A percentile compares a stretch with the other conserved stretches of the same genome.
Conservation (phyloP, 225 moss, liverwort and hornwort genomes). For the Pleurozium schreberi region DNA sequence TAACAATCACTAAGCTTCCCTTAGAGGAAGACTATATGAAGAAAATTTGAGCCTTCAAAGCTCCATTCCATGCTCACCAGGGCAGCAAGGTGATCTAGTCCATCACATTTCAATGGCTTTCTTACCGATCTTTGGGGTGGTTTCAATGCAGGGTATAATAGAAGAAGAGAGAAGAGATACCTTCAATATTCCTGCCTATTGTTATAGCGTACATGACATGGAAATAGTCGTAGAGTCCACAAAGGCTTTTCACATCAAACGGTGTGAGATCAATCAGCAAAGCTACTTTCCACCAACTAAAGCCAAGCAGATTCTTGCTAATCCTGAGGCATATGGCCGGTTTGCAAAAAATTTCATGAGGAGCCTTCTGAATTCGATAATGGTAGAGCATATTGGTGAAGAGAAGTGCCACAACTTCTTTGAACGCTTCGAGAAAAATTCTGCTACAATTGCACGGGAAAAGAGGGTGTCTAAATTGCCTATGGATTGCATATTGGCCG, state of each 20-base stretch:
- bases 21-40: not conserved
- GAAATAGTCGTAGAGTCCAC: not conserved
- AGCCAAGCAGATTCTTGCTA: not conserved
- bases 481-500: too few species aligned
- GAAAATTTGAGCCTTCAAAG: not conserved
- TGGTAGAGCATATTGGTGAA: not conserved
- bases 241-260: not conserved
- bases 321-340: not conserved
- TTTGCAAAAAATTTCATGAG: not conserved
- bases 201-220: not conserved
- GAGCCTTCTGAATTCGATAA: not conserved
- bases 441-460: too few species aligned
- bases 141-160: not conserved
- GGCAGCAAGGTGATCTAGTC: fast-evolving
- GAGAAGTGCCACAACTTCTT: not conserved
- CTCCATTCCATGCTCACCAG: fast-evolving
- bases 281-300: not conserved
- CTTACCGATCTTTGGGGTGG: not conserved
- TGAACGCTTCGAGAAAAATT: too few species aligned
- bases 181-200: not conserved
- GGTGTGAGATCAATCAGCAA: not conserved
- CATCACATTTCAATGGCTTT: not conserved
- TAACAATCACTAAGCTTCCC: not conserved
- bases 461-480: too few species aligned
- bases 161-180: slow-evolving; percentile 2